phyloP scores from a whole-genome alignment of 352 stramenopile species.

The Globisporangium mamillatum region DNA sequence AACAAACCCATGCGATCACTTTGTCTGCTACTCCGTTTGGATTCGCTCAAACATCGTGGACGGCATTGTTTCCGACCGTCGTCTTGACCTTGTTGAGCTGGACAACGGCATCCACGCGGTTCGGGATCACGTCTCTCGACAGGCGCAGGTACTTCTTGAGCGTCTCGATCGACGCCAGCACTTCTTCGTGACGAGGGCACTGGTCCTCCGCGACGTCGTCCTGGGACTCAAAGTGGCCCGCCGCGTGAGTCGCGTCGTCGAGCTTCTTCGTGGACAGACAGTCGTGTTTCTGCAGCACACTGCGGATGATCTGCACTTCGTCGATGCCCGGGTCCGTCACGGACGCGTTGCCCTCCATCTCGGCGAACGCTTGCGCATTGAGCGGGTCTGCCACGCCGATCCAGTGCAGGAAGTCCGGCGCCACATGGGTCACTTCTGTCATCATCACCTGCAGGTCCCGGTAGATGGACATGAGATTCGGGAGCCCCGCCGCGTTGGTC shows the following conservation, averaged over 20 bases:
- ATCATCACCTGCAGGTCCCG: conserved; percentile 61
- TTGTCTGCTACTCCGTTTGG: background rate
- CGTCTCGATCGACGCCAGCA: conserved; percentile 54
- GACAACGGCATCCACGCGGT: conserved; percentile 61
- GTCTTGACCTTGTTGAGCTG: conserved; percentile 74
- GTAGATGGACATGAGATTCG: conserved; percentile 39
- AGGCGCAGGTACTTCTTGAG: conserved; percentile 80
- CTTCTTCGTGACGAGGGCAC: conserved; percentile 49
- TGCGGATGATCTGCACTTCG: conserved; percentile 80
- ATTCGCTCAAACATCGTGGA: conserved; percentile 28
- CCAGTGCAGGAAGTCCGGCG: conserved; percentile 75
- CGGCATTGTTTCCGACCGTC: conserved; percentile 29
- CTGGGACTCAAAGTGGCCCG: conserved; percentile 46
- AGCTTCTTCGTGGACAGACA: conserved; percentile 65
- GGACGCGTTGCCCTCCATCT: conserved; percentile 74
- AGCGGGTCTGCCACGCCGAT: conserved; percentile 54
- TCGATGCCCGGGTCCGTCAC: conserved; percentile 79
- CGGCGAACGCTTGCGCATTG: conserved; percentile 61
- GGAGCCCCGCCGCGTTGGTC: conserved; percentile 26
- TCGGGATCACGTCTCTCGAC: conserved; percentile 41
- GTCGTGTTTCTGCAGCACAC: conserved; percentile 78
- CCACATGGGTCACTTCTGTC: conserved; percentile 47
- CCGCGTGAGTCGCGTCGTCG: conserved; percentile 47
- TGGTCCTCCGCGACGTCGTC: conserved; percentile 50
- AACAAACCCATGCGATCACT: background rate